These are phyloP conservation scores for Hypoxylon sp. DNA, from an alignment of 2,329 filamentous ascomycete species.

Conservation along the genomic window DNA sequence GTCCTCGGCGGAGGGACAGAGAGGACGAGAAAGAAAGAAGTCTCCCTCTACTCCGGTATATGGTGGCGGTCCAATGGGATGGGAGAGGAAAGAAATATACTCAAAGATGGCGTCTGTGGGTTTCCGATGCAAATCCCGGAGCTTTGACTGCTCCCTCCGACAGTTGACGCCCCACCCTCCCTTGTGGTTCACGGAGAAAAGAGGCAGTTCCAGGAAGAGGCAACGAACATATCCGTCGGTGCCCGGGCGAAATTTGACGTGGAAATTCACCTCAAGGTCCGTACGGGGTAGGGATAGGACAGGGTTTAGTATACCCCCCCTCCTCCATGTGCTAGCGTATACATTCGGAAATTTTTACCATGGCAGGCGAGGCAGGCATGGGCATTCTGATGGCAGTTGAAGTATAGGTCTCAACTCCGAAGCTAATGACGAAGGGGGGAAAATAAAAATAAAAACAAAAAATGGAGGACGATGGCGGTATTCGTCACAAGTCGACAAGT, in stretches of 20 bases:
- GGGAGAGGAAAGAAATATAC: neutral
- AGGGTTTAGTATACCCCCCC: too few species aligned
- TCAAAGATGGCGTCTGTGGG: constrained; percentile 14
- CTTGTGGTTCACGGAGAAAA: constrained; percentile 13
- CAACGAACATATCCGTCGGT: constrained; percentile 26
- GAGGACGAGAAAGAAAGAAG: neutral
- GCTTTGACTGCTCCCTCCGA: constrained; percentile 24
- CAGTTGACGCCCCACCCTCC: constrained; percentile 10
- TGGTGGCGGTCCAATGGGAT: constrained; percentile 11
- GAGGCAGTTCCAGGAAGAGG: constrained; percentile 10
- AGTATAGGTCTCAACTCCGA: neutral
- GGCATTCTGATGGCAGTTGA: constrained; percentile 5
- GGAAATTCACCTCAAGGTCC: neutral
- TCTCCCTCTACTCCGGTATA: constrained; percentile 6
- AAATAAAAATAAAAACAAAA: too few species aligned
- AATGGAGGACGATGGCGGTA: constrained; percentile 9
- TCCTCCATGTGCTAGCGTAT: constrained; percentile 1
- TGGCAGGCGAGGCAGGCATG: too few species aligned
- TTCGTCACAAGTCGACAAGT: constrained; percentile 6
- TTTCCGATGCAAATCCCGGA: constrained; percentile 27
- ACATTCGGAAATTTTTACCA: neutral
- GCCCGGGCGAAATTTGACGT: constrained; percentile 20
- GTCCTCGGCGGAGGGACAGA: constrained; percentile 2
- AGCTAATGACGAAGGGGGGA: constrained; percentile 19
- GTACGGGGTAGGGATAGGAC: too few species aligned